These are phyloP conservation scores for Colletotrichum tabaci DNA, from an alignment of 2,329 filamentous ascomycete species.

Conservation along the genomic window DNA sequence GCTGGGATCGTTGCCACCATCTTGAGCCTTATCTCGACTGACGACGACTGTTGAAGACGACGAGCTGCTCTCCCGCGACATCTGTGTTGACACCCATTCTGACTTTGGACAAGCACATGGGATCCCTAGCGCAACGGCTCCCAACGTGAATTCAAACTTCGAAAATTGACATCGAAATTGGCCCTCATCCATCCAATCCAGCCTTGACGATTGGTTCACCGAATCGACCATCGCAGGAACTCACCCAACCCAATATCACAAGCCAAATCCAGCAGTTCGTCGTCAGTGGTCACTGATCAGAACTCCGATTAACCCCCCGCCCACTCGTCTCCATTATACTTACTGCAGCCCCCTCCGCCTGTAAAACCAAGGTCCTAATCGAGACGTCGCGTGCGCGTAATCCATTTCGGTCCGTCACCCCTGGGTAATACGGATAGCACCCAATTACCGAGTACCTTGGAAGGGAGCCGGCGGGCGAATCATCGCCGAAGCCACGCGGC, in stretches of 20 bases:
- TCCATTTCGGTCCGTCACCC: slow-evolving; percentile 7
- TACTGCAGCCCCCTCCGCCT: neutral
- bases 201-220: neutral
- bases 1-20: neutral
- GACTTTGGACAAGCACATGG: neutral
- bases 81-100: neutral
- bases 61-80: neutral
- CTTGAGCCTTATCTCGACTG: neutral
- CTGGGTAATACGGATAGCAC: neutral
- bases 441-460: slow-evolving; percentile 17
- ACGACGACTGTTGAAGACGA: neutral
- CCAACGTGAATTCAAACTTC: neutral
- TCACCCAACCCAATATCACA: slow-evolving; percentile 21
- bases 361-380: slow-evolving; percentile 9
- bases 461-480: slow-evolving; percentile 17
- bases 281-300: slow-evolving; percentile 15
- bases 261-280: slow-evolving; percentile 6
- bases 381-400: slow-evolving; percentile 28
- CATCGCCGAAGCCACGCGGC: slow-evolving; percentile 30
- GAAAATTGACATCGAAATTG: neutral
- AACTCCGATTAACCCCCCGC: neutral
- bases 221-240: neutral
- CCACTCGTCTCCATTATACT: neutral
- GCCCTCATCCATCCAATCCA: neutral
- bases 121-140: slow-evolving; percentile 5